Evolutionary conservation across 2,329 filamentous ascomycete species (phyloP).

Genomic region (Beauveria sp.): DNA sequence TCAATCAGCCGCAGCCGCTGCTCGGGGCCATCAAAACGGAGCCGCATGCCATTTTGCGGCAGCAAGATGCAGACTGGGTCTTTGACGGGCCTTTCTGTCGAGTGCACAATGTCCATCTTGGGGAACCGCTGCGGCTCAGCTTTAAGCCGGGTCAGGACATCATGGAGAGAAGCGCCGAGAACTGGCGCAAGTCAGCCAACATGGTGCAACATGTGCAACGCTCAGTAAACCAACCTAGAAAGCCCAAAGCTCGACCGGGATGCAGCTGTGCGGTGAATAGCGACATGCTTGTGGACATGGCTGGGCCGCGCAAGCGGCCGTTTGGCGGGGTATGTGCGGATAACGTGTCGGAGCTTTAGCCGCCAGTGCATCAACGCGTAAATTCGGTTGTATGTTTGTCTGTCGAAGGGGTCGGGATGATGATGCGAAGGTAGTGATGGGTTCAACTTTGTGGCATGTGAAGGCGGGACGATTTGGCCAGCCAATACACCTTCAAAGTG

Average conservation of each 20-base stretch:
- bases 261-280: slow-evolving; percentile 55
- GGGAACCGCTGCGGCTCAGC: slow-evolving; percentile 77
- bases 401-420: background rate
- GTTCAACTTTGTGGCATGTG: background rate
- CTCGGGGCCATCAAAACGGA: slow-evolving; percentile 90
- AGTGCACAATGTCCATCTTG: slow-evolving; percentile 75
- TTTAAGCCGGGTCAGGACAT: slow-evolving; percentile 80
- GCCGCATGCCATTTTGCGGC: slow-evolving; percentile 76
- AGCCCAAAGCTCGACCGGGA: slow-evolving; percentile 60
- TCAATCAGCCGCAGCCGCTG: slow-evolving; percentile 89
- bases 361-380: background rate
- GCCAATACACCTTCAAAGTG: background rate
- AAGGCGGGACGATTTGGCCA: background rate
- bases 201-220: background rate
- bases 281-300: slow-evolving; percentile 28
- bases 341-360: background rate
- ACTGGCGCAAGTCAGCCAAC: slow-evolving; percentile 39
- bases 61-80: slow-evolving; percentile 70
- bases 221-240: slow-evolving; percentile 33
- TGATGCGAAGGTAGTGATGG: background rate
- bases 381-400: background rate
- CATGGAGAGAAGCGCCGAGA: slow-evolving; percentile 85
- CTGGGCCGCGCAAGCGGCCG: background rate
- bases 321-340: background rate
- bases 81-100: slow-evolving; percentile 63